Conservation (phyloP, 305 asterid species). For the Fraxinus sp. region DNA sequence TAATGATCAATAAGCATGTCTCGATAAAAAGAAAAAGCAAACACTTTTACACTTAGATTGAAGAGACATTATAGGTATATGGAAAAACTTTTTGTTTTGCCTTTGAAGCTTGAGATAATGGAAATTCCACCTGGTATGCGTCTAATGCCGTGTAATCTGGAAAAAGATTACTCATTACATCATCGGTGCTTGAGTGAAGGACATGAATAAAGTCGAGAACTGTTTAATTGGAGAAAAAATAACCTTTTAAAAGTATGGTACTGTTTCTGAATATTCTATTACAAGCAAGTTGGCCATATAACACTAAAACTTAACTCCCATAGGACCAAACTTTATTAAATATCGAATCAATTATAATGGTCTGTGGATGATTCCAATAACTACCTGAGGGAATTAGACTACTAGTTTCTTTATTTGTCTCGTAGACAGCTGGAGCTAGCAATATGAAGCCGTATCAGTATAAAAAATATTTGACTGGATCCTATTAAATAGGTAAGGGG, state of each 20-base stretch:
- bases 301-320: conserved; percentile 21
- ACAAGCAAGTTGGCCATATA: conserved; percentile 19
- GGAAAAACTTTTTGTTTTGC: conserved; percentile 27
- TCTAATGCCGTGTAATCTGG: no score
- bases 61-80: conserved; percentile 32
- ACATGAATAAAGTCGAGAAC: neutral
- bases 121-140: neutral
- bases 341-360: neutral
- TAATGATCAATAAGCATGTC: conserved; percentile 22
- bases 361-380: neutral
- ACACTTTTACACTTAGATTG: conserved; percentile 41
- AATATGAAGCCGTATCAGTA: conserved; percentile 8
- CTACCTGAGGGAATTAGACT: neutral
- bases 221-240: conserved; percentile 16
- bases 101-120: conserved; percentile 13
- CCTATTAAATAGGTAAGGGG: conserved; percentile 4
- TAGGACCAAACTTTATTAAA: conserved; percentile 3
- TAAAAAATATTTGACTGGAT: conserved; percentile 20
- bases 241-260: conserved; percentile 3
- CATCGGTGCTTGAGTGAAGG: neutral
- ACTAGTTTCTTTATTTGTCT: conserved; percentile 1
- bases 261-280: conserved; percentile 24
- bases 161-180: neutral
- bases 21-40: conserved; percentile 25
- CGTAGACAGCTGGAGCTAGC: conserved; percentile 9